Evolutionary conservation across 129 eudicot genomes (phyloP).

Genomic region (Tanacetum coccineum): DNA sequence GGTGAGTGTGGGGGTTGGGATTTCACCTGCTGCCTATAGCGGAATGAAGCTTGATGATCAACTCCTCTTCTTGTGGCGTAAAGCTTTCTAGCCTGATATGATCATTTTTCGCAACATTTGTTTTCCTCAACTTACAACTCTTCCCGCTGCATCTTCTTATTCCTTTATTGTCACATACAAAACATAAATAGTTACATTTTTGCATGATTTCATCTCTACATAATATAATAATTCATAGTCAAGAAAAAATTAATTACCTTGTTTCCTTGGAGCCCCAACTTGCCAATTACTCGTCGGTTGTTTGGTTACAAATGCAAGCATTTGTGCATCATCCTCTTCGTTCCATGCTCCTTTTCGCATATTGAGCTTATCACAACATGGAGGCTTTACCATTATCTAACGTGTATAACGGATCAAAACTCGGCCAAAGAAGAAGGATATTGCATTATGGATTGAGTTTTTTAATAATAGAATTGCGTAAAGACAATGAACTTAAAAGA

Average conservation of each 20-base stretch:
- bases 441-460: slow-evolving; percentile 13
- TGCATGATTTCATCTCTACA: background rate
- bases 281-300: slow-evolving; percentile 47
- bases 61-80: slow-evolving; percentile 86
- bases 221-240: background rate
- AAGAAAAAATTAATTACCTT: slow-evolving; percentile 36
- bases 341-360: slow-evolving; percentile 41
- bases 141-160: slow-evolving; percentile 70
- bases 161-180: slow-evolving; percentile 32
- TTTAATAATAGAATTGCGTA: slow-evolving; percentile 20
- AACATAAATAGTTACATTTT: slow-evolving; percentile 16
- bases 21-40: slow-evolving; percentile 86
- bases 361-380: slow-evolving; percentile 40
- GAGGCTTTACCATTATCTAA: slow-evolving; percentile 56
- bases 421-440: slow-evolving; percentile 11
- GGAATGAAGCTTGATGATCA: slow-evolving; percentile 84
- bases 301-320: slow-evolving; percentile 35
- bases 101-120: slow-evolving; percentile 42
- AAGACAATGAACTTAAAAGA: slow-evolving; percentile 36
- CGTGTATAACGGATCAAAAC: slow-evolving; percentile 14
- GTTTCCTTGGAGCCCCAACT: slow-evolving; percentile 36
- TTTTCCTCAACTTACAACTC: slow-evolving; percentile 60
- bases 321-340: slow-evolving; percentile 42
- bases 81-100: slow-evolving; percentile 46
- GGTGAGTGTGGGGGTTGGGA: background rate